Conservation (phyloP, 225 moss, liverwort and hornwort species). For the Lunularia cruciata region DNA sequence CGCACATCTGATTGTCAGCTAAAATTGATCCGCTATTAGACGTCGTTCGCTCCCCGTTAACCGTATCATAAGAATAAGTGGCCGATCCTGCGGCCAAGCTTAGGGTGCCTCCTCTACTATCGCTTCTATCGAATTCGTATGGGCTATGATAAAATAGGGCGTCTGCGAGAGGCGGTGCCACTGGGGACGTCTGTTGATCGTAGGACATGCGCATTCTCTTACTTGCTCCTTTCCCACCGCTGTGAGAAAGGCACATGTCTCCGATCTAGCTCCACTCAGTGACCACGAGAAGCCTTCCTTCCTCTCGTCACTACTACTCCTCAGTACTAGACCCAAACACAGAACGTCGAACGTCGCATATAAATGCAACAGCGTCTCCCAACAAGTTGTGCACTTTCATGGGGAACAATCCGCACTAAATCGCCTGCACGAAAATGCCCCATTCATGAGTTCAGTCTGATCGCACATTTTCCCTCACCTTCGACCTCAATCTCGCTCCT, state of each 20-base stretch:
- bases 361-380: not conserved
- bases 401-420: not conserved
- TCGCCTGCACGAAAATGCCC: constrained; percentile 5
- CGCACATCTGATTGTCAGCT: constrained; percentile 44
- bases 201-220: constrained; percentile 33
- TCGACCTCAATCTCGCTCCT: constrained; percentile 3
- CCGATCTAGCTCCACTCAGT: not conserved
- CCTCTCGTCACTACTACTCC: not conserved
- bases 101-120: not conserved
- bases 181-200: constrained; percentile 12
- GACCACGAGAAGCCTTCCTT: not conserved
- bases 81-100: constrained; percentile 12
- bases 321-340: too few species aligned
- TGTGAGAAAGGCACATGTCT: constrained; percentile 32
- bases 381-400: not conserved
- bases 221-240: constrained; percentile 14
- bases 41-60: constrained; percentile 36
- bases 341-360: not conserved
- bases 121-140: not conserved
- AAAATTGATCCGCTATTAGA: constrained; percentile 28
- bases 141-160: not conserved
- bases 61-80: constrained; percentile 20
- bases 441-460: not conserved
- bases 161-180: not conserved
- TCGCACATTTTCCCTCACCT: not conserved